Evolutionary conservation across 257 asterid genomes (phyloP).

Genomic region (Petrea volubilis): DNA sequence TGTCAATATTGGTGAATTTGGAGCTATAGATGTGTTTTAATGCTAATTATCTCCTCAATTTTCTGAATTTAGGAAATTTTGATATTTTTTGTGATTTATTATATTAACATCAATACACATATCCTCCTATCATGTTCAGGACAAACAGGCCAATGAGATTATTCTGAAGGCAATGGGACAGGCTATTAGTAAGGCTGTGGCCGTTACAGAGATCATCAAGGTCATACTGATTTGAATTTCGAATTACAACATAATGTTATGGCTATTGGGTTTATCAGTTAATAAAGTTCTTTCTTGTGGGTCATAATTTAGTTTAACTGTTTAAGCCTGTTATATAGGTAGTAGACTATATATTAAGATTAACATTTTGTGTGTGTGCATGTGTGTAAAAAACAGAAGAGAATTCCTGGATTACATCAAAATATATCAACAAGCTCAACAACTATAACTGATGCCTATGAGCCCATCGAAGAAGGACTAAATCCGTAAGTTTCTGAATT

Average conservation of each 20-base stretch:
- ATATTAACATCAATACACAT: background rate
- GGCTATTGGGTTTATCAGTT: background rate
- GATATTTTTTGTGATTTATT: background rate
- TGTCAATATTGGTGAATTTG: too few relatives aligned
- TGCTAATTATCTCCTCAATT: background rate
- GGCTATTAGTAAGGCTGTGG: constrained; percentile 63
- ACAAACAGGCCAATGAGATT: constrained; percentile 43
- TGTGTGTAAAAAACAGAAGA: constrained; percentile 36
- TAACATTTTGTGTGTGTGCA: background rate
- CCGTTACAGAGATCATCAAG: constrained; percentile 62
- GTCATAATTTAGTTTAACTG: background rate
- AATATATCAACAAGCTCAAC: constrained; percentile 54
- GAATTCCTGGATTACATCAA: constrained; percentile 51
- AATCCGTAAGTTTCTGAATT: constrained; percentile 40
- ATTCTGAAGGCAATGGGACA: constrained; percentile 64
- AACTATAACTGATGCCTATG: constrained; percentile 58
- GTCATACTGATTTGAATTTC: constrained; percentile 21
- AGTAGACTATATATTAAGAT: background rate
- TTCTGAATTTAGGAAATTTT: background rate
- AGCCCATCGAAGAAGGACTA: constrained; percentile 64
- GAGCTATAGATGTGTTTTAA: too few relatives aligned
- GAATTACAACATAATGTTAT: background rate
- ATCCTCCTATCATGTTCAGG: constrained; percentile 34
- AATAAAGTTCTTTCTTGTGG: background rate
- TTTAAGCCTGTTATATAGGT: background rate